Evolutionary conservation across 352 stramenopile genomes (phyloP), one percentile per base, ranked within the genome.

Genomic region (Globisporangium ultimum): DNA sequence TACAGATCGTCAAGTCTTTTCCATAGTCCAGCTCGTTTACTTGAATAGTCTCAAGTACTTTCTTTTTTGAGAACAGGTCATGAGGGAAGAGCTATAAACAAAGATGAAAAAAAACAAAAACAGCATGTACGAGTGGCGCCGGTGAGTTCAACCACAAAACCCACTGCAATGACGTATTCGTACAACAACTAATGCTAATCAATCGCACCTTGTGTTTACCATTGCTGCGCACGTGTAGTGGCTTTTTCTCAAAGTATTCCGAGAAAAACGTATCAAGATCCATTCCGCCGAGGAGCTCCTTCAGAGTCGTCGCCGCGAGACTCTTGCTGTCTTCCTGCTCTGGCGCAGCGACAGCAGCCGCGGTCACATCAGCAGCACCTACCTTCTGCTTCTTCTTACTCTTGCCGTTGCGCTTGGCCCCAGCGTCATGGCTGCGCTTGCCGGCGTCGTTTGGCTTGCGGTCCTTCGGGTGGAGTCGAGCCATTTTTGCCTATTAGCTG

Each of bases 201-300:
- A 10, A n/a, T 12, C 21, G 7, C 48, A 80, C 74, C 61, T 71
- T 63, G 40, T 78, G 56, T 47, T 80, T 80, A 4, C 68, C 75
- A 14, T 71, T 72, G 32, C 66, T 76, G 43, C 75, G 74, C 46
- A 94, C 78, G 5, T 88, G 58, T 28, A 96, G 66, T 40, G 84
- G 87, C 60, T 93, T 92, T 66, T 91, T 92, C 67, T 96, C 87
- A 66, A 93, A 96, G 64, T 93, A 76, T 36, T 92, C 67, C 38
- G 60, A 60, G 48, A 88, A 58, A 61, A 96, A 96, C 41, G 59
- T 60, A 45, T 78, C 58, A 32, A 93, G 17, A 20, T 72, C 41
- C 71, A 93, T 89, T 24, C 74, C 80, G 14, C 84, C 80, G 43
- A 95, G 68, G 28, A 93, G 54, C 32, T 75, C 76, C 32, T 63